Percentiles rank a stretch among this genome's conserved stretches.
phyloP scores from a whole-genome alignment of 805 yeast genomes.

The Sugiyamaella chiloensis region DNA sequence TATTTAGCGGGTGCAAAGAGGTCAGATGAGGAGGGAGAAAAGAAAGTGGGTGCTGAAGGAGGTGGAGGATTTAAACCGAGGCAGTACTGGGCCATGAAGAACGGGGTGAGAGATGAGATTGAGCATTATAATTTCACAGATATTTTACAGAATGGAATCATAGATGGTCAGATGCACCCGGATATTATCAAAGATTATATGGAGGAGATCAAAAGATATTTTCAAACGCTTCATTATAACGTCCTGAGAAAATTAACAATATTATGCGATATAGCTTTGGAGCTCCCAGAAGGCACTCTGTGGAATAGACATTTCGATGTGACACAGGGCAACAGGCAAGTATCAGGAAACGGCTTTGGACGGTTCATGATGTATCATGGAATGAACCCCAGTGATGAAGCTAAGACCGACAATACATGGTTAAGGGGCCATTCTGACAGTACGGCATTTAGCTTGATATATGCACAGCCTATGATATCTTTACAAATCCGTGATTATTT shows the following conservation, averaged over 20 bases:
- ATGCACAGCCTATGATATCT: constrained; percentile 41
- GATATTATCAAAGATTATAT: constrained; percentile 40
- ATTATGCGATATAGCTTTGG: constrained; percentile 45
- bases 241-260: constrained; percentile 38
- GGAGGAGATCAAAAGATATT: constrained; percentile 41
- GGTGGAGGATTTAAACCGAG: constrained; percentile 49
- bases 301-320: constrained; percentile 39
- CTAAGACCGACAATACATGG: constrained; percentile 40
- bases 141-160: constrained; percentile 37
- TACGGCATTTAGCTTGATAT: constrained; percentile 40
- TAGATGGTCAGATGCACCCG: constrained; percentile 36
- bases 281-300: constrained; percentile 46
- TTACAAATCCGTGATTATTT: constrained; percentile 40
- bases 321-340: constrained; percentile 31
- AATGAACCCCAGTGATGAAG: constrained; percentile 31
- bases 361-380: constrained; percentile 40
- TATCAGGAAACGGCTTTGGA: constrained; percentile 42
- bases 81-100: constrained; percentile 47
- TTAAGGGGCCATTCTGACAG: constrained; percentile 49
- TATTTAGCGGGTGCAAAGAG: constrained; percentile 42
- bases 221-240: constrained; percentile 37
- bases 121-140: constrained; percentile 45
- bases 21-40: constrained; percentile 31
- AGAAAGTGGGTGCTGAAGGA: constrained; percentile 43
- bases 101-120: constrained; percentile 44